Conservation (phyloP, 768 basidiomycete genomes). For the Sporobolomyces pararoseus region DNA sequence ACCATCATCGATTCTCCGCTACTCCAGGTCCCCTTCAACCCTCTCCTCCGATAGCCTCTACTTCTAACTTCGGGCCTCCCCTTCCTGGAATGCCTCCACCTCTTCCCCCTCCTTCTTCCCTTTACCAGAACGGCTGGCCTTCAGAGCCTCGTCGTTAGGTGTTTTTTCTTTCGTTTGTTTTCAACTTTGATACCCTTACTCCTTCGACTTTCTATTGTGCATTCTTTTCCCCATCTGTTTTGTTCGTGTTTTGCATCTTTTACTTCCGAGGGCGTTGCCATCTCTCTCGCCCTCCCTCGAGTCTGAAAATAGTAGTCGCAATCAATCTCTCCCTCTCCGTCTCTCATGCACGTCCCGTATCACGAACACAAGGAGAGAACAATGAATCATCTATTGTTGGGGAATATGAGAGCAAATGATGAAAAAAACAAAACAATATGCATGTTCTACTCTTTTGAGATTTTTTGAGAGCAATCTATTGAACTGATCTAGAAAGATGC, state of each 20-base stretch:
- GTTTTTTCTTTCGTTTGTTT: neutral
- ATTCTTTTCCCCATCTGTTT: neutral
- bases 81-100: neutral
- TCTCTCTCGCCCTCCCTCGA: too few relatives aligned
- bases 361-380: neutral
- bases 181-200: neutral
- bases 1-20: slow-evolving; percentile 1
- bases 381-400: neutral
- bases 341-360: neutral
- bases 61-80: neutral
- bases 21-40: neutral
- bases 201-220: neutral
- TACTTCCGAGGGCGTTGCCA: neutral
- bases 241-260: neutral
- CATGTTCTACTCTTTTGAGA: too few relatives aligned
- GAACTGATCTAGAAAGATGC: slow-evolving; percentile 19
- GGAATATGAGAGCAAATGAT: neutral
- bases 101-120: neutral
- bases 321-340: neutral
- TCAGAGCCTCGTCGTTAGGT: neutral
- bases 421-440: neutral
- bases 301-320: neutral
- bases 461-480: neutral
- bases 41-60: neutral
- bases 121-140: neutral